A percentile compares a stretch with the other conserved stretches of the same genome.
phyloP scores from a whole-genome alignment of 768 basidiomycete species.

The Pholiota molesta region DNA sequence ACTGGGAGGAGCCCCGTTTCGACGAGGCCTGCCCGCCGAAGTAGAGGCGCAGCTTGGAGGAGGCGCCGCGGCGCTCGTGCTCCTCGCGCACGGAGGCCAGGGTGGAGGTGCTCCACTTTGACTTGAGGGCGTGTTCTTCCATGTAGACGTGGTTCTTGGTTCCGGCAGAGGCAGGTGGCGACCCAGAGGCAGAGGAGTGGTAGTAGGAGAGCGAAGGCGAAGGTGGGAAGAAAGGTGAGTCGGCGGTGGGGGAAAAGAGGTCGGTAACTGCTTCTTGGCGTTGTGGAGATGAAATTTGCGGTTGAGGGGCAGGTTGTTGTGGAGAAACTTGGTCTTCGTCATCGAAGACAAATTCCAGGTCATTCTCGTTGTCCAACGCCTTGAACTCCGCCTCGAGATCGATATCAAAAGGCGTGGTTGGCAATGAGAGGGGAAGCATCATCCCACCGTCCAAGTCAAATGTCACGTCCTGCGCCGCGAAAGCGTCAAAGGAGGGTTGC shows the following conservation, averaged over 20 bases:
- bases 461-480: constrained; percentile 35
- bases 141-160: constrained; percentile 11
- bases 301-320: neutral
- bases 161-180: constrained; percentile 15
- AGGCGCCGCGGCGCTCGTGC: constrained; percentile 32
- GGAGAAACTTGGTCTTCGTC: constrained; percentile 10
- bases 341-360: constrained; percentile 9
- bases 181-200: constrained; percentile 14
- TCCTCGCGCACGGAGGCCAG: constrained; percentile 46
- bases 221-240: constrained; percentile 21
- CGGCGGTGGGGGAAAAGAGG: constrained; percentile 19
- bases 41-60: constrained; percentile 39
- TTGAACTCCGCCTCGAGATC: constrained; percentile 44
- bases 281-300: neutral
- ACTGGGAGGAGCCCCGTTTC: constrained; percentile 20
- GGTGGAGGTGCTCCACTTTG: constrained; percentile 72
- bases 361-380: constrained; percentile 9
- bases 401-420: constrained; percentile 43
- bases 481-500: constrained; percentile 36
- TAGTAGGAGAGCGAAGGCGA: constrained; percentile 10
- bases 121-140: constrained; percentile 45
- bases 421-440: constrained; percentile 43
- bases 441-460: constrained; percentile 41
- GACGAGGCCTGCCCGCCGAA: constrained; percentile 34
- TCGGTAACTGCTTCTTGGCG: constrained; percentile 11